Evolutionary conservation across 768 basidiomycete genomes (phyloP).

Genomic region (Phanerochaete carnosa): DNA sequence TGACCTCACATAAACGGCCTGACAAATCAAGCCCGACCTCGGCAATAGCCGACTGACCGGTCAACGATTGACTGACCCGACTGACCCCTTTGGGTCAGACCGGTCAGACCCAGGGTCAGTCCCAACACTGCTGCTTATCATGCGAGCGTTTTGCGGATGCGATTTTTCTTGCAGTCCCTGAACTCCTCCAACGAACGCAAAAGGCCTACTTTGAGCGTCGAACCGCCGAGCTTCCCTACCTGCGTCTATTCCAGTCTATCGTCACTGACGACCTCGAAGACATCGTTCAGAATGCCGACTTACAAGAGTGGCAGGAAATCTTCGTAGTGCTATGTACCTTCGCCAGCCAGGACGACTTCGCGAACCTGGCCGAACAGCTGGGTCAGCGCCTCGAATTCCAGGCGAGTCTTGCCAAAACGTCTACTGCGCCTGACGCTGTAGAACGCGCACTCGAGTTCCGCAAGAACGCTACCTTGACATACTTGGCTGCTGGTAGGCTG

Average conservation of each 20-base stretch:
- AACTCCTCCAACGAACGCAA: slow-evolving; percentile 83
- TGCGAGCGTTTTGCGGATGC: slow-evolving; percentile 92
- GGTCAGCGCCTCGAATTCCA: slow-evolving; percentile 89
- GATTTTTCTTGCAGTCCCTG: slow-evolving; percentile 85
- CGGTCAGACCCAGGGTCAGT: no score
- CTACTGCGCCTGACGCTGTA: slow-evolving; percentile 41
- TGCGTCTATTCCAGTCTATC: slow-evolving; percentile 92
- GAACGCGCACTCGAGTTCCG: slow-evolving; percentile 52
- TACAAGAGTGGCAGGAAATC: slow-evolving; percentile 93
- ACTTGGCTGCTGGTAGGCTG: slow-evolving; percentile 85
- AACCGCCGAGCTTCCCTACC: slow-evolving; percentile 74
- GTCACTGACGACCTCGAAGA: slow-evolving; percentile 90
- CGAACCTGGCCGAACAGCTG: slow-evolving; percentile 85
- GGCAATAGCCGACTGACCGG: no score
- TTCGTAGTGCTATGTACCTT: slow-evolving; percentile 97
- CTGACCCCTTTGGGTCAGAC: no score
- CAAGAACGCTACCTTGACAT: slow-evolving; percentile 90
- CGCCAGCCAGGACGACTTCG: slow-evolving; percentile 80
- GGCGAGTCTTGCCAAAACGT: slow-evolving; percentile 53
- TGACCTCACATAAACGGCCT: no score
- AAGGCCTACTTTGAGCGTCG: slow-evolving; percentile 89
- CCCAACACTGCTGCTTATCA: no score
- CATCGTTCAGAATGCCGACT: slow-evolving; percentile 93
- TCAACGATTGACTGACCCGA: no score
- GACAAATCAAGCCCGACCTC: no score